Conservation (phyloP, 129 eudicot species). For the Flaveria linearis region DNA sequence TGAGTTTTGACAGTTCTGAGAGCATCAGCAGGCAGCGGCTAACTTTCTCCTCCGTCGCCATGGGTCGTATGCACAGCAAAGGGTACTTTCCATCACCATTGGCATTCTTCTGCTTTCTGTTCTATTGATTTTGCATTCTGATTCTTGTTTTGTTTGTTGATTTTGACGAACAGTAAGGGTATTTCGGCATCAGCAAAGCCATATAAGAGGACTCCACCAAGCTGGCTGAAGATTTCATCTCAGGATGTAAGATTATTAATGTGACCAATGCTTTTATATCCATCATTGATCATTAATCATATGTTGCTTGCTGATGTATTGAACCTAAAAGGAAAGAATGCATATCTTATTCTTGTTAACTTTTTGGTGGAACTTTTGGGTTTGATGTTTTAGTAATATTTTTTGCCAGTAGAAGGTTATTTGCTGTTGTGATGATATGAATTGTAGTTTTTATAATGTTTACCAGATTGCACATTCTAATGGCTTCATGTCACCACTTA, state of each 20-base stretch:
- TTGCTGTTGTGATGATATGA: neutral
- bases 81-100: slow-evolving; percentile 24
- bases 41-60: slow-evolving; percentile 23
- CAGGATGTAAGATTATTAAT: slow-evolving; percentile 46
- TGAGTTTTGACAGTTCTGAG: slow-evolving; percentile 23
- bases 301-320: no score
- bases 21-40: slow-evolving; percentile 27
- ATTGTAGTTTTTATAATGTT: neutral
- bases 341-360: no score
- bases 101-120: neutral
- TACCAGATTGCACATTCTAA: neutral
- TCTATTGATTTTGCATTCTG: neutral
- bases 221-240: slow-evolving; percentile 64
- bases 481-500: neutral
- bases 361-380: no score
- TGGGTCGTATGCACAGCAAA: slow-evolving; percentile 50
- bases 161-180: slow-evolving; percentile 56
- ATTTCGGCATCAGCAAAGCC: slow-evolving; percentile 71
- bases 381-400: neutral
- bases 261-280: neutral
- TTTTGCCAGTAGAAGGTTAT: neutral
- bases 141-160: neutral
- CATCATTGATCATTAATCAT: no score
- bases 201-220: slow-evolving; percentile 67
- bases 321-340: no score